Base-by-base conservation (phyloP, 345 rosid species). In the Euphorbia peplus region DNA sequence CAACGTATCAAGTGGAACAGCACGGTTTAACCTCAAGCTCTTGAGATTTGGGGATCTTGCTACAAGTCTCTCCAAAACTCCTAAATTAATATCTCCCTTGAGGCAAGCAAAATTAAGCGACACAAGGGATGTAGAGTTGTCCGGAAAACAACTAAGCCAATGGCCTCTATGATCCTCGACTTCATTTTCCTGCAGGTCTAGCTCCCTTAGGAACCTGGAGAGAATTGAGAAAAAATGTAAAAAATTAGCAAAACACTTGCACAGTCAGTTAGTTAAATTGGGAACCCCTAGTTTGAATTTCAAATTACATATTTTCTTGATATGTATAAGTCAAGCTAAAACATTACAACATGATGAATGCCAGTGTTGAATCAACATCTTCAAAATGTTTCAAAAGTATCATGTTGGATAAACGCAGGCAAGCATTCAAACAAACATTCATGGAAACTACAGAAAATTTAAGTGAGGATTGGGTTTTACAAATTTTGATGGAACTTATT, bases 101-200 rank as follows among this genome's bases (percentile, higher is more conserved):
- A 95, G 97, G 82, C 99, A 91, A 14, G 99, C 88, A 67, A 95
- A 89, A 79, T 95, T 91, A 66, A 95, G 82, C 35, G 95, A 87
- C 37, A 78, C 87, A 4, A 95, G 95, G 67, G 90, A 83, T 0
- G 96, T 95, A 60, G 76, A 81, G 72, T 78, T 81, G 26, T 95
- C 97, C 11, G 92, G 95, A 63, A 95, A 91, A 83, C 90, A 83
- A 76, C 88, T 91, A 9, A 95, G 83, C 99, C 99, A 95, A 69
- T 91, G 95, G 64, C 95, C 95, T 76, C 93, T 81, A 29, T 84
- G 87, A 82, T 95, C 99, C 76, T 95, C 99, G 21, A 95, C 79
- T 73, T 95, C 99, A 75, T 89, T 91, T 80, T 95, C 99, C 80
- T 95, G 99, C 81, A 91, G 80, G 73, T 95, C 99, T 74, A 95